Evolutionary conservation across 78 protist species (phyloP).

Genomic region (Emiliania huxleyi): DNA sequence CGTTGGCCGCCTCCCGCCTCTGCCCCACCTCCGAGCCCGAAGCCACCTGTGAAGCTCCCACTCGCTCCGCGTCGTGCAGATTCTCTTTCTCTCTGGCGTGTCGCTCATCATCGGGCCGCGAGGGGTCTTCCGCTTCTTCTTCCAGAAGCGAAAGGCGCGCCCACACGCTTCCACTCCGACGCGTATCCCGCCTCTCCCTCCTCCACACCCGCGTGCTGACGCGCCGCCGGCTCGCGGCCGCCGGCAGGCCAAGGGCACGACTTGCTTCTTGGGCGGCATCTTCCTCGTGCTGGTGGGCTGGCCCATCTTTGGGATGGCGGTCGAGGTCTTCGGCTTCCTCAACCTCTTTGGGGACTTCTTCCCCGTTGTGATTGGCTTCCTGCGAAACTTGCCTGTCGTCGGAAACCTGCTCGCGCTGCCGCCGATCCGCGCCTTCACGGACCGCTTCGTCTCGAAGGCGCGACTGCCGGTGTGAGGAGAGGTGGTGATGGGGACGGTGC

Average conservation of each 20-base stretch:
- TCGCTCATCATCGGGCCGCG: constrained; percentile 58
- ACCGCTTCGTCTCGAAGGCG: not conserved
- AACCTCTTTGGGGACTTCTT: constrained; percentile 73
- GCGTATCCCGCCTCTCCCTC: too few species aligned
- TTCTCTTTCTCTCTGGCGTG: constrained; percentile 71
- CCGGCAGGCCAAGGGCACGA: constrained; percentile 53
- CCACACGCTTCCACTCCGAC: too few species aligned
- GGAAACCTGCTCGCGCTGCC: not conserved
- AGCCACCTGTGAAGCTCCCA: not conserved
- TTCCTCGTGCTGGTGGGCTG: constrained; percentile 58
- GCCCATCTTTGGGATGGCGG: constrained; percentile 39
- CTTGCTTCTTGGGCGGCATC: constrained; percentile 72
- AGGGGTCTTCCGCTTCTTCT: constrained; percentile 61
- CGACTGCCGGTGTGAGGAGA: not conserved
- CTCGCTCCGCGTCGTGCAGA: too few species aligned
- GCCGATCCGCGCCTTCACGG: not conserved
- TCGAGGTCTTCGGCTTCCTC: constrained; percentile 72
- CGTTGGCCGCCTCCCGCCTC: too few species aligned
- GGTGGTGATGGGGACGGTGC: too few species aligned
- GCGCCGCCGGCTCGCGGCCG: too few species aligned
- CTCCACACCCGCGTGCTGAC: too few species aligned
- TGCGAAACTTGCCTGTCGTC: constrained; percentile 36
- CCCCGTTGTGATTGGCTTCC: constrained; percentile 20
- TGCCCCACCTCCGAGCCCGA: too few species aligned
- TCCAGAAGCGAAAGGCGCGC: constrained; percentile 58